Base-by-base conservation (phyloP, 306 rosid species). In the Acmispon strigosus region DNA sequence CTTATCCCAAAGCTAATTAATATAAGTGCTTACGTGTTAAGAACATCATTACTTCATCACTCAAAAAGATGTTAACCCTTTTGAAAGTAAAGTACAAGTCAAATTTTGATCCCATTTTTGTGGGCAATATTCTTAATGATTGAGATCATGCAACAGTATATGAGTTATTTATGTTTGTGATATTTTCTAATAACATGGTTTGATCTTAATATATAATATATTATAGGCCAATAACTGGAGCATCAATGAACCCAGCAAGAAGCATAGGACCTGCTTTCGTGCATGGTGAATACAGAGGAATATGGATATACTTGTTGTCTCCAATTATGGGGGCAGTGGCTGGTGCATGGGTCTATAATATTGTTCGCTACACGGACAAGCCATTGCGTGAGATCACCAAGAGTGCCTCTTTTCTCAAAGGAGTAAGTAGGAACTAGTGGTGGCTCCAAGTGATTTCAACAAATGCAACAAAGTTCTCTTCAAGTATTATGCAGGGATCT, bases 231-330 rank as follows among this genome's bases (percentile, higher is more conserved):
- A 69, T 87, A 6, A 62, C 96, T 10, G 97, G 99, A 51, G 99
- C 97, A 67, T 94, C 98, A 1, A 94, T 94, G 97, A 94, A 86
- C 24, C 97, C 96, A 9, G 98, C 97, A 10, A 90, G 98, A 82
- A 93, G 92, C 71, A 36, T 93, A 39, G 97, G 98, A 0, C 98
- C 97, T 0, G 97, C 97, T 0, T 18, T 93, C 13, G 87, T 86
- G 0, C 81, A 62, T 10, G 4, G 11, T 9, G 62, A 84, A 13
- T 93, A 70, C 53, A 70, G 18, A 48, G 76, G 86, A 73, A 42
- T 93, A 12, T 93, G 98, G 97, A 54, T 90, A 19, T 93, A 88
- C 66, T 1, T 93, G 0, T 32, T 67, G 2, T 55, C 87, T 15
- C 94, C 98, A 0, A 63, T 14, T 14, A 27, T 76, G 0, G 98